Conservation (phyloP, 2,329 filamentous ascomycete genomes). For the Beauveria australis region DNA sequence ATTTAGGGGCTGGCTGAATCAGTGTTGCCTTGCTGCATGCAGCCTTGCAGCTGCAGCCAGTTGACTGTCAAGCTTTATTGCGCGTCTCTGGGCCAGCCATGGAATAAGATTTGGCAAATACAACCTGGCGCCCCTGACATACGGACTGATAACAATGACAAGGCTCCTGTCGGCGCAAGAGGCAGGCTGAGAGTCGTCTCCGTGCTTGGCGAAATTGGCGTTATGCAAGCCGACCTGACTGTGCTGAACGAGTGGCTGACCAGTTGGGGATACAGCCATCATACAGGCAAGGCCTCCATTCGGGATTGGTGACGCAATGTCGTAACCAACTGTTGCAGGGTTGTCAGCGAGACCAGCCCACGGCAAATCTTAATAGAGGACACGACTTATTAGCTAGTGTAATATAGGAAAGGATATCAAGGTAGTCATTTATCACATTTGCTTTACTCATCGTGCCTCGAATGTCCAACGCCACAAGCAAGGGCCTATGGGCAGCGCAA, state of each 20-base stretch:
- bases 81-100: not conserved
- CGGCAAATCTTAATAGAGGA: not conserved
- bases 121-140: not conserved
- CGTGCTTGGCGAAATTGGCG: not conserved
- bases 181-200: not conserved
- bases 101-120: not conserved
- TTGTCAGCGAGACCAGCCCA: not conserved
- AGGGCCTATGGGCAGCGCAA: not conserved
- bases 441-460: not conserved
- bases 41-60: constrained; percentile 1
- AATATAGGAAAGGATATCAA: not conserved
- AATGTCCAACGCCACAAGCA: not conserved
- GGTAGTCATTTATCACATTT: constrained; percentile 1
- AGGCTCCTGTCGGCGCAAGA: not conserved
- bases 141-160: not conserved
- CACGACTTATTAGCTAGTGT: not conserved
- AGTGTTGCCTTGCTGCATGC: not conserved
- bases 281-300: not conserved
- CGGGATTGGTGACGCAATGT: not conserved
- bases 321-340: not conserved
- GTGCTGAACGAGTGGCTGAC: not conserved
- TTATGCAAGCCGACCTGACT: not conserved
- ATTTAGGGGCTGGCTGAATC: not conserved
- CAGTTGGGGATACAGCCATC: not conserved
- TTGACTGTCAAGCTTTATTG: not conserved